Percentiles rank a stretch among this genome's conserved stretches.
Evolutionary conservation across 495 filamentous ascomycete genomes (phyloP).

Genomic region (Aspergillus sparsus): DNA sequence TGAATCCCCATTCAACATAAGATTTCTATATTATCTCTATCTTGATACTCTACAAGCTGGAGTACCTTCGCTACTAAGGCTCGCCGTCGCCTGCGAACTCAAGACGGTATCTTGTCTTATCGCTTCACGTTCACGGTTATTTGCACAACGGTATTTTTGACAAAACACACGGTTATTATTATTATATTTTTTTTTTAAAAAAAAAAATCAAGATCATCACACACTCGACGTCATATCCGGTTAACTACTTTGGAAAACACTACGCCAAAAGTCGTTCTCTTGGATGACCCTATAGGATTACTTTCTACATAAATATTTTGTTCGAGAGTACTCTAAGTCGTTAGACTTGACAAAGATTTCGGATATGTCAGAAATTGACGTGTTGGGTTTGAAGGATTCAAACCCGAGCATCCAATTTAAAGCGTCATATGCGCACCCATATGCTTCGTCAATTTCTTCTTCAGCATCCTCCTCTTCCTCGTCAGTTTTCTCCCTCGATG

Average conservation of each 20-base stretch:
- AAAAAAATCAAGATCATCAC: slow-evolving; percentile 26
- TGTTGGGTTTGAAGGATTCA: slow-evolving; percentile 49
- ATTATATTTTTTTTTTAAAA: too few relatives aligned
- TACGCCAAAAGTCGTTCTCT: slow-evolving; percentile 11
- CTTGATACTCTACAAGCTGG: slow-evolving; percentile 41
- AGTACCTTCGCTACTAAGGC: slow-evolving; percentile 40
- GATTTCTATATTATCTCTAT: slow-evolving; percentile 18
- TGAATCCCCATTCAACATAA: slow-evolving; percentile 12
- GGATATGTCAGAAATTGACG: slow-evolving; percentile 54
- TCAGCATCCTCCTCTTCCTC: slow-evolving; percentile 74
- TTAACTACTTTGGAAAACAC: slow-evolving; percentile 12
- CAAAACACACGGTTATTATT: slow-evolving; percentile 33
- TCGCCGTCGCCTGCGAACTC: slow-evolving; percentile 48
- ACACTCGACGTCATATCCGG: slow-evolving; percentile 28
- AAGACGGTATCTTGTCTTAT: slow-evolving; percentile 50
- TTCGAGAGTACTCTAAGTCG: slow-evolving; percentile 22
- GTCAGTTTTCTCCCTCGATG: slow-evolving; percentile 76
- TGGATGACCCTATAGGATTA: slow-evolving; percentile 18
- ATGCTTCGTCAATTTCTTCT: slow-evolving; percentile 67
- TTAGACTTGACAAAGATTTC: slow-evolving; percentile 24
- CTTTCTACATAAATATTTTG: slow-evolving; percentile 18
- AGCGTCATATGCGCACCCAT: slow-evolving; percentile 54
- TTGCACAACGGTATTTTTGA: slow-evolving; percentile 49
- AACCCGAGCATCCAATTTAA: slow-evolving; percentile 42
- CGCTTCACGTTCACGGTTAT: slow-evolving; percentile 50